Conservation (phyloP, 2,329 filamentous ascomycete genomes). For the Exutisphaerella laricina region DNA sequence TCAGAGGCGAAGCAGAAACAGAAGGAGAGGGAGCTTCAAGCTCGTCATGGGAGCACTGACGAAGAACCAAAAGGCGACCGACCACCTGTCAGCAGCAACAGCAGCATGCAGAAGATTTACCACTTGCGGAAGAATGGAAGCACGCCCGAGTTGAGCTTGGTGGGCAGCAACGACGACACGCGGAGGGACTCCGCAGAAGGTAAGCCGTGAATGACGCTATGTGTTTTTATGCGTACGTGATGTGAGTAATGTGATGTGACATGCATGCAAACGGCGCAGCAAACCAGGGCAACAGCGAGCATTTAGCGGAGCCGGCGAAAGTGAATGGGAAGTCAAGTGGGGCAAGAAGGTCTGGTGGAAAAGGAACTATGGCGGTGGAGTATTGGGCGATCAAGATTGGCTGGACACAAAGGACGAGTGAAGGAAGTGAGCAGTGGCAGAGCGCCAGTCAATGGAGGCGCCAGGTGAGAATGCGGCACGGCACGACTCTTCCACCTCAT, state of each 20-base stretch:
- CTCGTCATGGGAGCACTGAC: slow-evolving; percentile 24
- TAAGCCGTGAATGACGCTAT: slow-evolving; percentile 22
- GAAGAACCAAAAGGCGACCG: slow-evolving; percentile 25
- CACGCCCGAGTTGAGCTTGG: slow-evolving; percentile 42
- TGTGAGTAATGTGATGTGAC: slow-evolving; percentile 2
- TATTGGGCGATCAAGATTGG: no score
- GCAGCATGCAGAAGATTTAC: slow-evolving; percentile 35
- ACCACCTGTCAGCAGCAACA: slow-evolving; percentile 28
- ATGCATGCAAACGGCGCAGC: no score
- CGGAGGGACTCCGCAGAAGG: slow-evolving; percentile 25
- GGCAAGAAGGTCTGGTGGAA: neutral
- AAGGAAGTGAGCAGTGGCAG: no score
- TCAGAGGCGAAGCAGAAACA: slow-evolving; percentile 14
- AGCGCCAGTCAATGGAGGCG: no score
- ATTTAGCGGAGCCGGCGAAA: no score
- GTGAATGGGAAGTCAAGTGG: neutral
- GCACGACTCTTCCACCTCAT: no score
- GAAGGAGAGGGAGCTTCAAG: no score
- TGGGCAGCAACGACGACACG: slow-evolving; percentile 29
- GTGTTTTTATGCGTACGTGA: slow-evolving; percentile 6
- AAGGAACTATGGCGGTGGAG: neutral
- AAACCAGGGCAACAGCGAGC: no score
- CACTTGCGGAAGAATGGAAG: slow-evolving; percentile 41
- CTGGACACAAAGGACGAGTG: no score
- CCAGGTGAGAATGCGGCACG: no score